Percentiles rank a stretch among this genome's conserved stretches.
Evolutionary conservation across 1,284 basidiomycete species (phyloP).

Genomic region (Irpex sp.): DNA sequence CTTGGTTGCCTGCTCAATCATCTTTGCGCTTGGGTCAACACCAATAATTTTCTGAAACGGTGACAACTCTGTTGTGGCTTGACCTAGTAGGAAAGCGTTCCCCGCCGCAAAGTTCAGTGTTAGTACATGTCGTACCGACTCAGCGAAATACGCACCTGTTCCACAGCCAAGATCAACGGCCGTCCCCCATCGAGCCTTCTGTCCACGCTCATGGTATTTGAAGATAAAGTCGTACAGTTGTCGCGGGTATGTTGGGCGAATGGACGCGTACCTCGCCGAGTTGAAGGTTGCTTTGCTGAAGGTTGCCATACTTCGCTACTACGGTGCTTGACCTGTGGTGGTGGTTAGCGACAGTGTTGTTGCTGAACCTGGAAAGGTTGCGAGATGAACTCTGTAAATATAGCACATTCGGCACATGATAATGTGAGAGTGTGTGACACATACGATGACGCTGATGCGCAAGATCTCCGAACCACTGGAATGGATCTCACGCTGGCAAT

Average conservation of each 20-base stretch:
- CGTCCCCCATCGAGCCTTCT: slow-evolving; percentile 42
- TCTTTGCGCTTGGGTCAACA: slow-evolving; percentile 69
- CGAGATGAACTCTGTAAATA: too few species aligned
- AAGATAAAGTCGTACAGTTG: slow-evolving; percentile 62
- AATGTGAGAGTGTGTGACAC: too few species aligned
- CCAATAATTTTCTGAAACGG: slow-evolving; percentile 65
- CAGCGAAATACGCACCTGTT: slow-evolving; percentile 50
- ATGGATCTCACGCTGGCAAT: too few species aligned
- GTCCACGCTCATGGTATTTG: slow-evolving; percentile 45
- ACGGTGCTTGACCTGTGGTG: neutral
- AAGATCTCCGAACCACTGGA: too few species aligned
- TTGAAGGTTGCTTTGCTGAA: slow-evolving; percentile 65
- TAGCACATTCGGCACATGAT: too few species aligned
- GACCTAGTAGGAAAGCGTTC: slow-evolving; percentile 36
- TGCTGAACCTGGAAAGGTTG: too few species aligned
- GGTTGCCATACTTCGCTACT: slow-evolving; percentile 49
- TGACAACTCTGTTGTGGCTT: slow-evolving; percentile 62
- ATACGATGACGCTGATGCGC: too few species aligned
- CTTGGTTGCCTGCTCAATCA: slow-evolving; percentile 64
- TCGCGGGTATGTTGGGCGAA: slow-evolving; percentile 65
- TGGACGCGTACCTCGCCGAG: slow-evolving; percentile 59
- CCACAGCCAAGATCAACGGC: slow-evolving; percentile 83
- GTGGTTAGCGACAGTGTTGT: too few species aligned
- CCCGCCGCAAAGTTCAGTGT: too few species aligned
- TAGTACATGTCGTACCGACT: neutral